Base-by-base conservation (phyloP, 768 basidiomycete genomes). In the Termitomyces sp. region DNA sequence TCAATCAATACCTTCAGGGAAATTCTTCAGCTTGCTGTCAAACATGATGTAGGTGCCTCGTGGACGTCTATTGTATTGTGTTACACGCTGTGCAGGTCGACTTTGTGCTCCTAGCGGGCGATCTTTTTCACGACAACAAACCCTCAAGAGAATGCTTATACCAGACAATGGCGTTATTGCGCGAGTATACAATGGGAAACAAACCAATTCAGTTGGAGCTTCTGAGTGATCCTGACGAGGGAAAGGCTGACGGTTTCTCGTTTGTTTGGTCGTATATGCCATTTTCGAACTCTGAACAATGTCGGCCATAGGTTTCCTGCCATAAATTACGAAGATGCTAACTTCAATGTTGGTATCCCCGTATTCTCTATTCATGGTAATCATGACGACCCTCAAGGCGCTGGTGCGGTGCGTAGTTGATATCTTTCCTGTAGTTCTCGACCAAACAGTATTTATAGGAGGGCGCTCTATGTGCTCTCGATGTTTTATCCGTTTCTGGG, bases 361-460 rank as follows among this genome's bases (percentile, higher is more conserved):
- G 91, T 98, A 32, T 99, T 99, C 74, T 98, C 96, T 0, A 98
- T 99, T 54, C 97, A 99, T 68, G 97, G 97, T 46, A 99, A 99
- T 69, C 97, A 99, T 72, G 97, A 99, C 68, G 97, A 99, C 67
- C 97, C 97, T 36, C 97, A 98, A 74, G 97, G 97, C 20, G 88
- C 94, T 23, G 95, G 95, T 3, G 80, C 90, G 9, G 95, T 94
- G 66, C 61, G 91, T 74, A n/a, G 14, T 20, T 32, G 8, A 20
- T 50, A 2, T 43, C 32, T 43, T 7, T 23, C 18, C 43, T 48
- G 23, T 1, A 32, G 4, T 1, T 51, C 53, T 41, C 5, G 41
- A 40, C 44, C 57, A 41, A 62, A 10, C 55, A 4, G 12, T 16
- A 20, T 38, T n/a, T 50, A 9, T 63, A 96, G 93, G 89, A 95